Evolutionary conservation across 148 eudicot genomes (phyloP), one percentile per base, ranked within the genome.

Genomic region (Selenicereus undatus): DNA sequence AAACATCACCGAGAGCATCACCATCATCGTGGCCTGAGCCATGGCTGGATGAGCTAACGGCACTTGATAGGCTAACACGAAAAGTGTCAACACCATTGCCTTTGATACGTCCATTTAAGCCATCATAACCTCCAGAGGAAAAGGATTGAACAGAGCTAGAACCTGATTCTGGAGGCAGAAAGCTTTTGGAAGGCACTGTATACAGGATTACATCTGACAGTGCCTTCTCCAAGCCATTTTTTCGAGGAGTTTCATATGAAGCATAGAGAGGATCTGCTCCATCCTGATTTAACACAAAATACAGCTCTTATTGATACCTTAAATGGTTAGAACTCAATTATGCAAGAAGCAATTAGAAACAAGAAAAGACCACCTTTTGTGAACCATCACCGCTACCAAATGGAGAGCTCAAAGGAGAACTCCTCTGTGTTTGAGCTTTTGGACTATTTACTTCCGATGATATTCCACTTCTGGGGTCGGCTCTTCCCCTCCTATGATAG

Each of bases 11-110:
- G 20, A 84, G 70, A 79, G 94, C 84, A 84, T 85, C 93, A 73
- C 84, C 76, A 70, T 91, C 93, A 78, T 88, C 91, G 81, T 77
- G 89, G 80, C 86, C 85, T 79, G 94, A 93, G 77, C 90, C 93
- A 72, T 82, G 91, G 84, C 93, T 90, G 22, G 93, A 90, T 64
- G 92, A 89, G 81, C 94, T 89, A 75, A 91, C 81, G 71, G 90
- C 89, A 86, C 97, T 92, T 69, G 97, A 90, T 27, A 88, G 84
- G 82, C 97, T 93, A 65, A 86, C 80, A 84, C 94, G 88, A 73
- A 80, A 82, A 82, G 88, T 85, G 86, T 90, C 94, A 56, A 82
- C 81, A 54, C 88, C 86, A 79, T 82, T 85, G 42, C 88, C 80
- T 71, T 86, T 87, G 70, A 83, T 76, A 36, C 80, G 82, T 48